A percentile compares a stretch with the other conserved stretches of the same genome.
These are phyloP conservation scores for Boletales sp. DNA, from an alignment of 768 basidiomycete species.

Conservation along the genomic window DNA sequence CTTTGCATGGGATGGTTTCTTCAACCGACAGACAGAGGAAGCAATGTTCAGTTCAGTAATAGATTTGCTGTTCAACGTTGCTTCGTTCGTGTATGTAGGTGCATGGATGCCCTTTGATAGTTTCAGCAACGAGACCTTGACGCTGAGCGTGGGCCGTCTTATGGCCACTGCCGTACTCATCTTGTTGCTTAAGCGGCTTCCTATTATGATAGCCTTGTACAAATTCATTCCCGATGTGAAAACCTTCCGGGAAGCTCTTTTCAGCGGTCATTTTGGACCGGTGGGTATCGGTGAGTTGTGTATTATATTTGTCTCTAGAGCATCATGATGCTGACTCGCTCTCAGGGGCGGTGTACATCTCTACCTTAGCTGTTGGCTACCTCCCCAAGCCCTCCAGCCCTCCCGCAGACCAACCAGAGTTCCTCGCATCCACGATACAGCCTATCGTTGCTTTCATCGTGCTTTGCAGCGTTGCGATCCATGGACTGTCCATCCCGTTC, in stretches of 20 bases:
- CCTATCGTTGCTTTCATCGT: slow-evolving; percentile 97
- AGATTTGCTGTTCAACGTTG: slow-evolving; percentile 92
- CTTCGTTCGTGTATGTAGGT: slow-evolving; percentile 93
- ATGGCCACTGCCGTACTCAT: slow-evolving; percentile 79
- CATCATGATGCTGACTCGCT: not conserved
- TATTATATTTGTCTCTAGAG: not conserved
- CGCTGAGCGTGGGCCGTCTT: slow-evolving; percentile 80
- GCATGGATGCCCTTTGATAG: slow-evolving; percentile 94
- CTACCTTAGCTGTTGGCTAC: slow-evolving; percentile 67
- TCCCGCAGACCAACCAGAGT: slow-evolving; percentile 55
- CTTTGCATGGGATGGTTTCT: slow-evolving; percentile 96
- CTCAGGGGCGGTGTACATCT: slow-evolving; percentile 87
- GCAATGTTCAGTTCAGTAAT: slow-evolving; percentile 95
- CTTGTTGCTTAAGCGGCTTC: slow-evolving; percentile 79
- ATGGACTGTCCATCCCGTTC: slow-evolving; percentile 90
- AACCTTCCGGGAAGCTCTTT: slow-evolving; percentile 88
- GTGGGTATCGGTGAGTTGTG: slow-evolving; percentile 62
- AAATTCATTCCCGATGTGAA: slow-evolving; percentile 96
- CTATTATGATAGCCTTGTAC: slow-evolving; percentile 80
- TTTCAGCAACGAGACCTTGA: slow-evolving; percentile 64
- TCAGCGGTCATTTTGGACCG: slow-evolving; percentile 94
- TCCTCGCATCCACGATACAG: slow-evolving; percentile 74
- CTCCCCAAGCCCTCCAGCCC: slow-evolving; percentile 46
- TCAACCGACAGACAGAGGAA: slow-evolving; percentile 92
- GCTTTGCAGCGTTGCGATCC: slow-evolving; percentile 80